These are phyloP conservation scores for Camellia granthamiana DNA, from an alignment of 148 eudicot species.

Conservation along the genomic window DNA sequence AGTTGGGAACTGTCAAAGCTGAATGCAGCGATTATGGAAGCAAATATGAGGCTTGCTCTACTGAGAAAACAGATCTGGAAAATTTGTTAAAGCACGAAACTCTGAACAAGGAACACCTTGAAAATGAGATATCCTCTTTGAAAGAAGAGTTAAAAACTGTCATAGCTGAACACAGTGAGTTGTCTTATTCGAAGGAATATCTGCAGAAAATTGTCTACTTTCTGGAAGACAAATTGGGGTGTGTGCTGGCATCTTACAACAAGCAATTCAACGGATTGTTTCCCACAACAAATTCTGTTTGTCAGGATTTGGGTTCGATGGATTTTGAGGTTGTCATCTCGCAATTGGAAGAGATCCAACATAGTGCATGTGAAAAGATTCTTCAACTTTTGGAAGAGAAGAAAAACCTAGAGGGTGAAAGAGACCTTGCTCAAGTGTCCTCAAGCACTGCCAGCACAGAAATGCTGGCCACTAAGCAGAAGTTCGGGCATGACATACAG, in stretches of 20 bases:
- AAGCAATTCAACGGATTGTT: slow-evolving; percentile 25
- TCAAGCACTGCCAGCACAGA: slow-evolving; percentile 42
- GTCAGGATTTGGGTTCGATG: slow-evolving; percentile 23
- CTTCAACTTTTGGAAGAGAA: slow-evolving; percentile 55
- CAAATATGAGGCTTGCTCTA: too few species aligned
- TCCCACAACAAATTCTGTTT: slow-evolving; percentile 15
- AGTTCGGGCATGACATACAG: slow-evolving; percentile 46
- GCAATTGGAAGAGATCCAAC: slow-evolving; percentile 56
- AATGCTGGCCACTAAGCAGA: slow-evolving; percentile 42
- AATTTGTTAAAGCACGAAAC: too few species aligned
- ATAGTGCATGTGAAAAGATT: slow-evolving; percentile 29
- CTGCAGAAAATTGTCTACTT: slow-evolving; percentile 38
- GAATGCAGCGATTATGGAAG: too few species aligned
- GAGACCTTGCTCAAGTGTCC: slow-evolving; percentile 40
- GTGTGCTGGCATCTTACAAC: slow-evolving; percentile 35
- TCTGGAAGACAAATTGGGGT: slow-evolving; percentile 51
- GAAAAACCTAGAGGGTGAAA: slow-evolving; percentile 43
- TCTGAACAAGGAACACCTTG: too few species aligned
- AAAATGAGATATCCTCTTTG: too few species aligned
- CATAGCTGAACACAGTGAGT: slow-evolving; percentile 25
- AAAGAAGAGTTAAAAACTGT: too few species aligned
- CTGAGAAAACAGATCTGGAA: too few species aligned
- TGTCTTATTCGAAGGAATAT: slow-evolving; percentile 39
- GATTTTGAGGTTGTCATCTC: slow-evolving; percentile 27
- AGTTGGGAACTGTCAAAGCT: slow-evolving; percentile 38